Conservation (phyloP, 257 asterid species). For the Solanum raphanifolium region DNA sequence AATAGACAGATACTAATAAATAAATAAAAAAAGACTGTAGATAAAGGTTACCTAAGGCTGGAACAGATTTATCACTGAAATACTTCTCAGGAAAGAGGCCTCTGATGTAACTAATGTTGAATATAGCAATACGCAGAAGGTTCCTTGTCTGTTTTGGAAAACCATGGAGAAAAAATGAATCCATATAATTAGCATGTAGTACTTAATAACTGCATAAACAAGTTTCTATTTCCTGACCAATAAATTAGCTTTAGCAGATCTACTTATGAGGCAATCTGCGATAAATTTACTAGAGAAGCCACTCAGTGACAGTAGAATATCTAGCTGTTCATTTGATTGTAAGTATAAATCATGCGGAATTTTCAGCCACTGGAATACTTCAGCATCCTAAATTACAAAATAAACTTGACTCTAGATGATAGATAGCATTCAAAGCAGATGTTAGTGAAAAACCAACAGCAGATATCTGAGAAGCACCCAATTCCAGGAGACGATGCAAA, state of each 20-base stretch:
- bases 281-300: neutral
- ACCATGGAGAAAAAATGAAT: slow-evolving; percentile 5
- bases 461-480: neutral
- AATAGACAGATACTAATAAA: neutral
- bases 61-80: slow-evolving; percentile 86
- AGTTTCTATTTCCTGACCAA: neutral
- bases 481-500: neutral
- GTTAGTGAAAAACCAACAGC: neutral
- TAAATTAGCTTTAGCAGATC: neutral
- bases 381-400: neutral
- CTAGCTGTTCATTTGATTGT: neutral
- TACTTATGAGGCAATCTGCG: neutral
- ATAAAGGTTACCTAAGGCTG: slow-evolving; percentile 69
- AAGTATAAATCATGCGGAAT: neutral
- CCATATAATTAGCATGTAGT: neutral
- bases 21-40: neutral
- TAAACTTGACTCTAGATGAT: neutral
- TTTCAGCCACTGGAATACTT: neutral
- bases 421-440: neutral
- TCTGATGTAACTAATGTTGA: slow-evolving; percentile 92
- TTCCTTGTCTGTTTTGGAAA: slow-evolving; percentile 63
- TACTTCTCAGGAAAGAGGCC: slow-evolving; percentile 93
- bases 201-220: neutral
- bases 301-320: neutral
- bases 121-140: slow-evolving; percentile 89